Percentiles rank a stretch among this genome's conserved stretches.
phyloP scores from a whole-genome alignment of 2,329 filamentous ascomycete genomes.

The Aphanocladium album region DNA sequence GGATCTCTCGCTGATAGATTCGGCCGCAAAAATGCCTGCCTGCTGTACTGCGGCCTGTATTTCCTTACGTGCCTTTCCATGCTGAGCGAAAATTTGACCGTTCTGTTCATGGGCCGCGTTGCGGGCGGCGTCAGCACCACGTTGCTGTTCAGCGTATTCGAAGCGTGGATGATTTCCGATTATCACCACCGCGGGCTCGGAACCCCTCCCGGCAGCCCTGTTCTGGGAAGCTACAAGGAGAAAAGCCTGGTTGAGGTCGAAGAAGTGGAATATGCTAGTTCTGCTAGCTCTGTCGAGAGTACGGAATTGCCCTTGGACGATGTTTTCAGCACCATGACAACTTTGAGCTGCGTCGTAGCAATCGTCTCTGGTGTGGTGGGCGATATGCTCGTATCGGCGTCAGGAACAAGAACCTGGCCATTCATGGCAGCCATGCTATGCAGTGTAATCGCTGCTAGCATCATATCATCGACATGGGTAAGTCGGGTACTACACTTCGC shows the following conservation, averaged over 20 bases:
- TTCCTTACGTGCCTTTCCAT: constrained; percentile 48
- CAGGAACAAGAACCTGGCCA: constrained; percentile 46
- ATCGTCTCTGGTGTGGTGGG: constrained; percentile 49
- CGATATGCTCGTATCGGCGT: constrained; percentile 43
- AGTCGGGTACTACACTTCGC: neutral
- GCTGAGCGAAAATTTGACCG: constrained; percentile 33
- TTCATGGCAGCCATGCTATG: constrained; percentile 43
- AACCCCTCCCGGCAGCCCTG: constrained; percentile 13
- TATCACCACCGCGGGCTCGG: constrained; percentile 44
- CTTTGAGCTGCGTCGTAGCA: constrained; percentile 50
- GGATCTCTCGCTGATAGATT: constrained; percentile 37
- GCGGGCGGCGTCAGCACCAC: constrained; percentile 53
- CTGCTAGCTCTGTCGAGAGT: neutral
- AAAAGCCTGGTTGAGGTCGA: neutral
- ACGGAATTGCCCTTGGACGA: constrained; percentile 36
- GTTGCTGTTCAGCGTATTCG: constrained; percentile 53
- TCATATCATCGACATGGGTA: constrained; percentile 32
- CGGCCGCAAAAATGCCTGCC: constrained; percentile 46
- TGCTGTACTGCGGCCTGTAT: constrained; percentile 50
- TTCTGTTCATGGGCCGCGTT: constrained; percentile 50
- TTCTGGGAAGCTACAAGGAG: neutral
- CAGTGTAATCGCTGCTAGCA: constrained; percentile 35
- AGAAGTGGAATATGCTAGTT: neutral
- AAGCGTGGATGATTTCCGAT: constrained; percentile 57
- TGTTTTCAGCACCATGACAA: constrained; percentile 49